phyloP scores from a whole-genome alignment of 2,329 filamentous ascomycete species.

The Hansfordia pulvinata region DNA sequence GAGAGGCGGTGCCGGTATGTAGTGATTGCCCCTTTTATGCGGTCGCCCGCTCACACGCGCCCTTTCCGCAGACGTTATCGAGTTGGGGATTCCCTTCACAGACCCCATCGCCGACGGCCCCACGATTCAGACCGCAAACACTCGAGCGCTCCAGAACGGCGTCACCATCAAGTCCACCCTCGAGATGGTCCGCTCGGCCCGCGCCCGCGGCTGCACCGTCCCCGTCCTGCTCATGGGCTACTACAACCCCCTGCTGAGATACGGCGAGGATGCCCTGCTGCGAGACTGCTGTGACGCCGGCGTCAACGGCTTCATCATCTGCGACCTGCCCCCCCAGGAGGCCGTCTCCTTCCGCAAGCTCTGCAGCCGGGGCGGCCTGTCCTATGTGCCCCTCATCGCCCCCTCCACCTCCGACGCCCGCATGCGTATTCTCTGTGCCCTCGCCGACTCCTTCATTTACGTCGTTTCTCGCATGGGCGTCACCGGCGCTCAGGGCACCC shows the following conservation, averaged over 20 bases:
- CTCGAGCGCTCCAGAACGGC: constrained; percentile 75
- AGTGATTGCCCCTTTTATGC: neutral
- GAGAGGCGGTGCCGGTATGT: constrained; percentile 74
- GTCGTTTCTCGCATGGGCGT: constrained; percentile 96
- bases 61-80: constrained; percentile 61
- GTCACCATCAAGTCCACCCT: constrained; percentile 72
- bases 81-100: constrained; percentile 92
- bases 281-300: constrained; percentile 72
- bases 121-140: constrained; percentile 93
- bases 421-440: constrained; percentile 91
- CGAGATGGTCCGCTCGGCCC: constrained; percentile 70
- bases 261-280: constrained; percentile 83
- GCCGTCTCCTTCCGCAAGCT: constrained; percentile 80
- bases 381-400: constrained; percentile 93
- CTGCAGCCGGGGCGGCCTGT: constrained; percentile 69
- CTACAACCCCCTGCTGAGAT: constrained; percentile 91
- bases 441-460: constrained; percentile 98
- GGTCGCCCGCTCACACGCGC: neutral
- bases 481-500: constrained; percentile 72
- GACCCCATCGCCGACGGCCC: constrained; percentile 97
- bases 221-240: constrained; percentile 96
- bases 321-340: constrained; percentile 91
- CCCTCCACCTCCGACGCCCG: constrained; percentile 83
- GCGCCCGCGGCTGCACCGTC: constrained; percentile 61
- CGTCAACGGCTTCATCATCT: constrained; percentile 93